A percentile compares a stretch with the other conserved stretches of the same genome.
Conservation (phyloP, 2,329 filamentous ascomycete species). For the Xylaria sp. region DNA sequence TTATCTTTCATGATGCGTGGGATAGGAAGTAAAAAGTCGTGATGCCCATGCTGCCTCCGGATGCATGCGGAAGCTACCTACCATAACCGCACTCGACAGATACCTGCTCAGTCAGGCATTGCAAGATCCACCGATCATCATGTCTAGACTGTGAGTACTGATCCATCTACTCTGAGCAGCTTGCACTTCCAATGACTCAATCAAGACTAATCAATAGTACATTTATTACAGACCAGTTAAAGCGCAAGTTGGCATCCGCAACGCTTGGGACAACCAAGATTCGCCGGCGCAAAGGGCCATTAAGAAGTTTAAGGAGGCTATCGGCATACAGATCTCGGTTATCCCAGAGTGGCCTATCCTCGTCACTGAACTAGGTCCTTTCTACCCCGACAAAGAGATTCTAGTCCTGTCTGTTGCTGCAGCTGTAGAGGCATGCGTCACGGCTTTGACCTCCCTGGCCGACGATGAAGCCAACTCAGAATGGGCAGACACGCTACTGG, state of each 20-base stretch:
- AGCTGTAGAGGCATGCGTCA: constrained; percentile 55
- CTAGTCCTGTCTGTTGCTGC: constrained; percentile 54
- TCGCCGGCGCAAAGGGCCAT: constrained; percentile 51
- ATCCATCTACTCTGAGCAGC: not conserved
- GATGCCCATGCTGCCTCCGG: not conserved
- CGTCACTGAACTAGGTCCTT: constrained; percentile 33
- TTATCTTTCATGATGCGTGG: not conserved
- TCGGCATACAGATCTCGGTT: constrained; percentile 52
- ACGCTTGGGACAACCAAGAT: constrained; percentile 55
- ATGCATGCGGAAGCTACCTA: not conserved
- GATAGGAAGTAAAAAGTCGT: not conserved
- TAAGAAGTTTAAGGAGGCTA: constrained; percentile 46
- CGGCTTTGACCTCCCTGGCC: constrained; percentile 54
- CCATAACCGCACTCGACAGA: not conserved
- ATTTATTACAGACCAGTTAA: constrained; percentile 54
- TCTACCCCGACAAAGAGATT: constrained; percentile 53
- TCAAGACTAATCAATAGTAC: constrained; percentile 28
- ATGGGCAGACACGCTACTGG: constrained; percentile 58
- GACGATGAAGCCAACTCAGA: constrained; percentile 54
- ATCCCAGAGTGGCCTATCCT: constrained; percentile 41
- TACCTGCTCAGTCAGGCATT: not conserved
- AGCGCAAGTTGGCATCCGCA: constrained; percentile 56
- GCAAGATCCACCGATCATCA: constrained; percentile 1
- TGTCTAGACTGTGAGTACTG: constrained; percentile 30
- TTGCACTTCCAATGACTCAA: not conserved